Evolutionary conservation across 495 filamentous ascomycete genomes (phyloP).

Genomic region (Lasiosphaeria hispida): DNA sequence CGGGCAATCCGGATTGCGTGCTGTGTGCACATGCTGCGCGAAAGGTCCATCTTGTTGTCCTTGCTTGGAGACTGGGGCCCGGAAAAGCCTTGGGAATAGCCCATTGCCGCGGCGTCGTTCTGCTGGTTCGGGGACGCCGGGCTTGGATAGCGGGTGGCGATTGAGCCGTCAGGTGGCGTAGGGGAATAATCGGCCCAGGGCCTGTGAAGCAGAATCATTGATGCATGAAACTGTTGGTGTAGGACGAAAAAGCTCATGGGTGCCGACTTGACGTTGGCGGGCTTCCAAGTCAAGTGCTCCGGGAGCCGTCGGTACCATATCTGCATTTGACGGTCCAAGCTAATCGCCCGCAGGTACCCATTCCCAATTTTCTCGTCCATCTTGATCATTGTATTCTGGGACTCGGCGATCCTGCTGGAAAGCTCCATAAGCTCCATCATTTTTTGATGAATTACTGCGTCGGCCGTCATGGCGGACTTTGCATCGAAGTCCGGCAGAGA

Average conservation of each 20-base stretch:
- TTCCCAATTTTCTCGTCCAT: constrained; percentile 30
- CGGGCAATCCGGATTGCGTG: constrained; percentile 49
- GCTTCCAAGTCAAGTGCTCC: constrained; percentile 45
- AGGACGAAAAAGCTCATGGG: constrained; percentile 52
- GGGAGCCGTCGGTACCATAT: constrained; percentile 52
- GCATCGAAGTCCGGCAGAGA: constrained; percentile 2
- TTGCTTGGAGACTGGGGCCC: constrained; percentile 8
- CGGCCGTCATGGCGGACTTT: constrained; percentile 24
- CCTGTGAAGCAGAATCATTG: constrained; percentile 49
- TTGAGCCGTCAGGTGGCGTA: constrained; percentile 23
- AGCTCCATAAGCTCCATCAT: constrained; percentile 52
- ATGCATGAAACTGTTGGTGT: constrained; percentile 53
- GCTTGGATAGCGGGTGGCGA: constrained; percentile 2
- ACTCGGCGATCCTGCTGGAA: constrained; percentile 48
- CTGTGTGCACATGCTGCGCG: constrained; percentile 50
- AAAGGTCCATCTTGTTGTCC: constrained; percentile 43
- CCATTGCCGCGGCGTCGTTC: not conserved
- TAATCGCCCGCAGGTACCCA: constrained; percentile 45
- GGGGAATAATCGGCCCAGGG: constrained; percentile 49
- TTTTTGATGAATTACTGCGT: constrained; percentile 45
- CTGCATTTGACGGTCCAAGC: constrained; percentile 49
- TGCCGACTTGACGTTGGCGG: constrained; percentile 47
- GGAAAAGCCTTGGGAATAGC: not conserved
- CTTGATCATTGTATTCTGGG: constrained; percentile 25
- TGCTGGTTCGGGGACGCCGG: constrained; percentile 1